phyloP scores from a whole-genome alignment of 2,329 filamentous ascomycete genomes.

The Fusarium humuli region DNA sequence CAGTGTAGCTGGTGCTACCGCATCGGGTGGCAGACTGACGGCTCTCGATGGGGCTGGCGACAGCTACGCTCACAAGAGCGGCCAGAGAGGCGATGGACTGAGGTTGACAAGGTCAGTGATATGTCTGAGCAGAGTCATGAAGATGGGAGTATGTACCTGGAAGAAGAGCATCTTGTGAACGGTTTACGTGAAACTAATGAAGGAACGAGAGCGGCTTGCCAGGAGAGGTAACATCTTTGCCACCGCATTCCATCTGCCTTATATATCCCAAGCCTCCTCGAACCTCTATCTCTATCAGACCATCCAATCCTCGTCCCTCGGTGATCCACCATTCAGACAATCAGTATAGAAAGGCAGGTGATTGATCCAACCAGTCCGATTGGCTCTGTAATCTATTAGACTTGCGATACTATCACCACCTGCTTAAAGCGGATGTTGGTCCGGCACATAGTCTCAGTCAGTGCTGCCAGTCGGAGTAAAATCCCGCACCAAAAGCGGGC shows the following conservation, averaged over 20 bases:
- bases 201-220: neutral
- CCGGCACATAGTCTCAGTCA: slow-evolving; percentile 16
- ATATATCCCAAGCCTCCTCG: too few species aligned
- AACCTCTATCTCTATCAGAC: neutral
- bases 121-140: too few species aligned
- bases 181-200: neutral
- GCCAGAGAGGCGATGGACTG: slow-evolving; percentile 45
- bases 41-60: slow-evolving; percentile 45
- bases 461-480: slow-evolving; percentile 19
- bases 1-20: slow-evolving; percentile 48
- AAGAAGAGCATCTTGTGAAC: slow-evolving; percentile 39
- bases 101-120: neutral
- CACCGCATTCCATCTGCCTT: neutral
- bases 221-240: neutral
- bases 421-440: slow-evolving; percentile 33
- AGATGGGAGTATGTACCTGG: slow-evolving; percentile 28
- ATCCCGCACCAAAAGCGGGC: slow-evolving; percentile 17
- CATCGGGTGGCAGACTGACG: slow-evolving; percentile 47
- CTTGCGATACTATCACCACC: slow-evolving; percentile 30
- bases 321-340: slow-evolving; percentile 10
- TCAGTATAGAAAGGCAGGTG: slow-evolving; percentile 30
- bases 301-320: slow-evolving; percentile 5
- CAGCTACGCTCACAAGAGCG: slow-evolving; percentile 46
- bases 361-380: slow-evolving; percentile 3
- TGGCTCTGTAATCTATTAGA: slow-evolving; percentile 4